Percentiles rank a stretch among this genome's conserved stretches.
These are phyloP conservation scores for Oryza glaberrima DNA, from an alignment of 176 grass and related monocot species.

Conservation along the genomic window DNA sequence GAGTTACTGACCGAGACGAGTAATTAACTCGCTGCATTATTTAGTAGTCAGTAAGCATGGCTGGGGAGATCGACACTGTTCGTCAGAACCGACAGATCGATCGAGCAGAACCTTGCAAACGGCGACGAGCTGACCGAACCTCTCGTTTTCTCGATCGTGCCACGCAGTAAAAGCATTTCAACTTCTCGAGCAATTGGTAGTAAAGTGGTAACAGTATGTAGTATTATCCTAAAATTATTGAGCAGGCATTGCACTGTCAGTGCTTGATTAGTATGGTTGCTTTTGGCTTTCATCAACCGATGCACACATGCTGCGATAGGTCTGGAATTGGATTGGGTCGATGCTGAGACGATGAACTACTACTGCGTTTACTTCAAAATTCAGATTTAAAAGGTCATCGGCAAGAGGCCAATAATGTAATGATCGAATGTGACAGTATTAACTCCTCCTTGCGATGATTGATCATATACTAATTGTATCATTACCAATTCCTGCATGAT, in stretches of 20 bases:
- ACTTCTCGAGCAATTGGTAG: not conserved
- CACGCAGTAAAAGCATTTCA: not conserved
- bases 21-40: not conserved
- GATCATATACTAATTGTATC: not conserved
- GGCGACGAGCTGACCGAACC: not conserved
- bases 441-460: not conserved
- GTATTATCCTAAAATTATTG: not conserved
- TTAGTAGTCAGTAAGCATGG: not conserved
- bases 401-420: not conserved
- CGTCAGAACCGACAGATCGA: not conserved
- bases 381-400: not conserved
- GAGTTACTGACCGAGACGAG: not conserved
- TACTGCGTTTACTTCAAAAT: not conserved
- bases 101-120: not conserved
- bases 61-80: not conserved
- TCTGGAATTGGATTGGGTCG: not conserved
- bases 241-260: not conserved
- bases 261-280: not conserved
- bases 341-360: not conserved
- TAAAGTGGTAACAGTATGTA: not conserved
- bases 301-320: not conserved
- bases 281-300: not conserved
- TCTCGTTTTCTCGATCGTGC: not conserved
- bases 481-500: not conserved
- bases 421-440: not conserved